phyloP scores from a whole-genome alignment of 202 grass and related monocot genomes.

The Digitaria exilis region DNA sequence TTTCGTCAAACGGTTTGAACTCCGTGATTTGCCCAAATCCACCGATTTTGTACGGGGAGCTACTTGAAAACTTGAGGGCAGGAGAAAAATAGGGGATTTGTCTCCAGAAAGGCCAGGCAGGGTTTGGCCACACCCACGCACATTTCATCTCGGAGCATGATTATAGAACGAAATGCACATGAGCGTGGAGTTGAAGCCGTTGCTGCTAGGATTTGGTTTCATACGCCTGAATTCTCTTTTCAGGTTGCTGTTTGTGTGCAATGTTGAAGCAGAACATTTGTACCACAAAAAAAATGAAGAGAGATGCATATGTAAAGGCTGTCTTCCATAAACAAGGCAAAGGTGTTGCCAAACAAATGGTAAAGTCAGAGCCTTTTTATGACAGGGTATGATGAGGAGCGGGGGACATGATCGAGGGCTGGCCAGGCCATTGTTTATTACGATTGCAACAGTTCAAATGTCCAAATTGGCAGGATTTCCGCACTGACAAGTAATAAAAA shows the following conservation, averaged over 20 bases:
- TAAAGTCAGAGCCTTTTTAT: conserved; percentile 2
- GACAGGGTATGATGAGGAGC: neutral
- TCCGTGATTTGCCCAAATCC: neutral
- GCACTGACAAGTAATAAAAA: neutral
- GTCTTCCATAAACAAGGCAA: neutral
- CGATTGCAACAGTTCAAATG: conserved; percentile 28
- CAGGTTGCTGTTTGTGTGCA: neutral
- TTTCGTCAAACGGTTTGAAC: conserved; percentile 34
- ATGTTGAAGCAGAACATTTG: neutral
- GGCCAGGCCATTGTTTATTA: conserved; percentile 8
- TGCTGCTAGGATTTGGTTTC: neutral
- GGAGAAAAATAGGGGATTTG: conserved; percentile 2
- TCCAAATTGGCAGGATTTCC: conserved; percentile 33
- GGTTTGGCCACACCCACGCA: neutral
- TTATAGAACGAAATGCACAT: neutral
- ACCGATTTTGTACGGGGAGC: conserved; percentile 13
- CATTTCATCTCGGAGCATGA: conserved; percentile 16
- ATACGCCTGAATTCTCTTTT: neutral
- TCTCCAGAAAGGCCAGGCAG: conserved; percentile 28
- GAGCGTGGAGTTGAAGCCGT: neutral
- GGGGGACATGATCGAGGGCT: neutral
- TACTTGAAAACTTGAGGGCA: conserved; percentile 10
- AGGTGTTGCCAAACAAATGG: neutral
- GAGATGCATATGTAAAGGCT: neutral
- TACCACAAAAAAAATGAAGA: neutral